Conservation (phyloP, 768 basidiomycete species). For the Tylopilus sp. region DNA sequence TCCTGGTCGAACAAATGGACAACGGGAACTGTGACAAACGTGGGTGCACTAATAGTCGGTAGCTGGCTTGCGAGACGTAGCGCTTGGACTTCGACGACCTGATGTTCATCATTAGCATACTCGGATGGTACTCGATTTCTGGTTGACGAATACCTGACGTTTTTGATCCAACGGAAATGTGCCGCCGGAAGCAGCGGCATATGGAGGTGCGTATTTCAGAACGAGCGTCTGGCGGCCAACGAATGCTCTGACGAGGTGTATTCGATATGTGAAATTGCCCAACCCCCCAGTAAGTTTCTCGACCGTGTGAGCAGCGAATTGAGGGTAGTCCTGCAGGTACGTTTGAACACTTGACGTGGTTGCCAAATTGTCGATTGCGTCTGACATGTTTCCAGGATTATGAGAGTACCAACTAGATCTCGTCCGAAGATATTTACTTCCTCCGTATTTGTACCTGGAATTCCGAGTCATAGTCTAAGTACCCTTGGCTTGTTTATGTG, state of each 20-base stretch:
- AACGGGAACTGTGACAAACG: conserved; percentile 46
- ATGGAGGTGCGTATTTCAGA: conserved; percentile 56
- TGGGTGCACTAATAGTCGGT: conserved; percentile 27
- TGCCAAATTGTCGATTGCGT: conserved; percentile 22
- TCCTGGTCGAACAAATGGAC: conserved; percentile 50
- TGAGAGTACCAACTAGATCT: too few species aligned
- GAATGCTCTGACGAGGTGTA: conserved; percentile 41
- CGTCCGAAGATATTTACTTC: not conserved
- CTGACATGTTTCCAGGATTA: conserved; percentile 18
- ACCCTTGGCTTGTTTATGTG: not conserved
- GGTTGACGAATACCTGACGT: conserved; percentile 46
- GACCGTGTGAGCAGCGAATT: conserved; percentile 42
- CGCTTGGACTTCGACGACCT: conserved; percentile 45
- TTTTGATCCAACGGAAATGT: conserved; percentile 37
- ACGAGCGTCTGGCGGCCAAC: conserved; percentile 46
- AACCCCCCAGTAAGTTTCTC: conserved; percentile 47
- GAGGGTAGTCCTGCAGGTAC: conserved; percentile 46
- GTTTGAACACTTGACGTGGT: conserved; percentile 30
- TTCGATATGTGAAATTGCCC: conserved; percentile 56
- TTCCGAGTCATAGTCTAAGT: conserved; percentile 12
- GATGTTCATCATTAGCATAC: conserved; percentile 31
- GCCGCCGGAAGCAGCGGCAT: conserved; percentile 28
- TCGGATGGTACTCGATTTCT: not conserved
- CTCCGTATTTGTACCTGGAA: conserved; percentile 1
- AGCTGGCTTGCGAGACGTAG: conserved; percentile 40